Percentiles rank a stretch among this genome's conserved stretches.
These are phyloP conservation scores for Haematococcus lacustris DNA, from an alignment of 139 green algal genomes.

Conservation along the genomic window DNA sequence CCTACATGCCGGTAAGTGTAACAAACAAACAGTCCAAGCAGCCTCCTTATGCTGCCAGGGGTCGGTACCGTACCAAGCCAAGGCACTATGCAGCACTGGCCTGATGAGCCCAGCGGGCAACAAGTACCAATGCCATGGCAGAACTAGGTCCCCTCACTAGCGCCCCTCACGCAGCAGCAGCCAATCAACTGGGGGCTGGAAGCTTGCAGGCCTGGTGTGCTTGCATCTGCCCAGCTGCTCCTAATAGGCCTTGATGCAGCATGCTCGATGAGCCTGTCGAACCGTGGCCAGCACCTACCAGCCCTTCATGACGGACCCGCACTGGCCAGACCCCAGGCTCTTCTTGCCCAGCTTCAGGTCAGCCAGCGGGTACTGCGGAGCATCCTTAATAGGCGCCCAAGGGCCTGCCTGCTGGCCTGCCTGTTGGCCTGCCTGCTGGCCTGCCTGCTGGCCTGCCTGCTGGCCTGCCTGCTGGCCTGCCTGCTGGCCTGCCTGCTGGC, in stretches of 20 bases:
- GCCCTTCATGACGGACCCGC: background rate
- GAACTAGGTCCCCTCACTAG: too few species aligned
- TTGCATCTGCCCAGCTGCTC: too few species aligned
- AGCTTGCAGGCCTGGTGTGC: too few species aligned
- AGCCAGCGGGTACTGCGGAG: background rate
- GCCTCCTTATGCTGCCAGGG: background rate
- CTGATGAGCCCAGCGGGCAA: too few species aligned
- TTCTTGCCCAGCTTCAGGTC: background rate
- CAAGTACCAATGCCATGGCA: too few species aligned
- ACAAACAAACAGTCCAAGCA: slow-evolving; percentile 10
- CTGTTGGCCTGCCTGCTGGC: too few species aligned
- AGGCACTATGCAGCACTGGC: background rate
- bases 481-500: background rate
- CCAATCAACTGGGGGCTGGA: too few species aligned
- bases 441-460: too few species aligned
- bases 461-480: too few species aligned
- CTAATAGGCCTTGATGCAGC: too few species aligned
- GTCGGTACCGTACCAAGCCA: background rate
- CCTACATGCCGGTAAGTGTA: background rate
- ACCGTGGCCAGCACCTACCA: background rate
- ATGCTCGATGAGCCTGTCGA: background rate
- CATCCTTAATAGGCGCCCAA: background rate
- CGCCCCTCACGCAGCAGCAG: too few species aligned
- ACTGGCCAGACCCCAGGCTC: background rate
- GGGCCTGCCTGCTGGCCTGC: too few species aligned